Conservation (phyloP, 169 alveolate species). For the Plasmodium sp. region DNA sequence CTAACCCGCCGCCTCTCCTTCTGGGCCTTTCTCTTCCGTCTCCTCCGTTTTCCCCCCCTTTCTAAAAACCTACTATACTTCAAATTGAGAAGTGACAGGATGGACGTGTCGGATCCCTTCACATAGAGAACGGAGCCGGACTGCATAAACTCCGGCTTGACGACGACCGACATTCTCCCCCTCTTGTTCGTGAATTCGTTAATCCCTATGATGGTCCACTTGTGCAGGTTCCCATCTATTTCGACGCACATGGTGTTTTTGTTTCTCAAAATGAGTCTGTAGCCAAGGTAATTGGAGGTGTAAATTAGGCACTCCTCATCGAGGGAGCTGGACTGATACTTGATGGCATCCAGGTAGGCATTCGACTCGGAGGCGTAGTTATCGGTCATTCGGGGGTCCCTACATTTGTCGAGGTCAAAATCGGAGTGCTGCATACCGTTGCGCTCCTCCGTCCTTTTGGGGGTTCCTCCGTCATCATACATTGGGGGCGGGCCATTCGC, state of each 20-base stretch:
- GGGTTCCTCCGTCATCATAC: background rate
- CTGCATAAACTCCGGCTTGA: constrained; percentile 64
- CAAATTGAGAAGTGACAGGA: constrained; percentile 50
- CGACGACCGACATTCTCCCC: constrained; percentile 74
- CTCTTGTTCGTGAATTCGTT: constrained; percentile 72
- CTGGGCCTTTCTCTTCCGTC: background rate
- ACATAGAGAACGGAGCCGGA: constrained; percentile 63
- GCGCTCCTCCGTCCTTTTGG: background rate
- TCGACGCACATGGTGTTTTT: constrained; percentile 71
- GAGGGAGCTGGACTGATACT: constrained; percentile 67
- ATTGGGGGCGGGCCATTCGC: background rate
- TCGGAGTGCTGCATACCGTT: constrained; percentile 5
- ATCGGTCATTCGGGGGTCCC: background rate
- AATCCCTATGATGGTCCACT: constrained; percentile 72
- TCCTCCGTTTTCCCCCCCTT: background rate
- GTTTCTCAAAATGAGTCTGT: constrained; percentile 62
- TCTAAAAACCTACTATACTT: constrained; percentile 67
- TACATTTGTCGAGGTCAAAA: constrained; percentile 30
- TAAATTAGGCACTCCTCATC: constrained; percentile 73
- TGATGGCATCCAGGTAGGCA: constrained; percentile 66
- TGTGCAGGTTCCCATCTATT: constrained; percentile 52
- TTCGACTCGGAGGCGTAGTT: constrained; percentile 18
- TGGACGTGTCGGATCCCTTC: constrained; percentile 73
- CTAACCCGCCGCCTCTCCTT: background rate
- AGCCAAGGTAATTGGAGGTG: constrained; percentile 65